These are phyloP conservation scores for Panaeolus papilionaceus DNA, from an alignment of 768 basidiomycete genomes.

Conservation along the genomic window DNA sequence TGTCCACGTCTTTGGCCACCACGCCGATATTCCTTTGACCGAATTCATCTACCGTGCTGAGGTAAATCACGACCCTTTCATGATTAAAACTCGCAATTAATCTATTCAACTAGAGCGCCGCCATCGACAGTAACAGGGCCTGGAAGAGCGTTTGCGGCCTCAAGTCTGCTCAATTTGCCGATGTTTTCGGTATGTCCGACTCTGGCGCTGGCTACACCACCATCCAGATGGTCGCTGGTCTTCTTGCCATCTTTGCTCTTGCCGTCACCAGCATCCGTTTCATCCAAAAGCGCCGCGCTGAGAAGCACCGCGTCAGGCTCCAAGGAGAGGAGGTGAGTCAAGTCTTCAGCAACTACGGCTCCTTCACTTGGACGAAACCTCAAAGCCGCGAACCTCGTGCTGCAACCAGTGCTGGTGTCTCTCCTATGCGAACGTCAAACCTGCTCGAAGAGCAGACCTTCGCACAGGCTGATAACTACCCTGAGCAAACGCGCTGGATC, in stretches of 20 bases:
- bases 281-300: constrained; percentile 46
- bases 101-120: constrained; percentile 44
- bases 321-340: constrained; percentile 58
- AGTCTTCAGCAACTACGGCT: constrained; percentile 43
- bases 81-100: neutral
- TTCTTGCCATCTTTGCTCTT: constrained; percentile 45
- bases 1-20: constrained; percentile 77
- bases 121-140: constrained; percentile 60
- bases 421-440: constrained; percentile 19
- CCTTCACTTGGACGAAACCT: constrained; percentile 34
- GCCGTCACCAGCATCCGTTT: constrained; percentile 42
- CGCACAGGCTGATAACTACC: constrained; percentile 34
- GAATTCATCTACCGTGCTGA: constrained; percentile 86
- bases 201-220: constrained; percentile 33
- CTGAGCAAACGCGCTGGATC: constrained; percentile 45
- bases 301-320: constrained; percentile 47
- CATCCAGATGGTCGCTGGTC: constrained; percentile 43
- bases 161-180: constrained; percentile 30
- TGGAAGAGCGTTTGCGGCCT: constrained; percentile 55
- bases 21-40: constrained; percentile 79
- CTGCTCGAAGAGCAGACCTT: constrained; percentile 26
- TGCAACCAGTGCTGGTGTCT: constrained; percentile 18
- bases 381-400: constrained; percentile 15
- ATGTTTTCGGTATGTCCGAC: constrained; percentile 33
- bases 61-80: constrained; percentile 44